Conservation (phyloP, 495 filamentous ascomycete species). For the Parmelia sp. region DNA sequence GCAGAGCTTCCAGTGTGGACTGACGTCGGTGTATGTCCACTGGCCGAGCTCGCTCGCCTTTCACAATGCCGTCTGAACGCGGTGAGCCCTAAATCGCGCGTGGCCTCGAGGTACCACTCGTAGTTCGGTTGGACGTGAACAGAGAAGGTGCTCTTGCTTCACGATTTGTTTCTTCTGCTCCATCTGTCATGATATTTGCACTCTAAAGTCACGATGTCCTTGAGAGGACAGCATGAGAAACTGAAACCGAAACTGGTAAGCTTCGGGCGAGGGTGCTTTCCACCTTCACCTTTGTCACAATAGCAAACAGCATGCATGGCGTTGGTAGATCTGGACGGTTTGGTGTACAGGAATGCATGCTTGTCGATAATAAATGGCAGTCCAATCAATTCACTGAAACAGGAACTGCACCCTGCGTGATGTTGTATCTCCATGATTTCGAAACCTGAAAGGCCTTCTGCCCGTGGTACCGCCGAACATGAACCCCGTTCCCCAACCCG, state of each 20-base stretch:
- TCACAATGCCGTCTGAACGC: background rate
- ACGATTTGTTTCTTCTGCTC: background rate
- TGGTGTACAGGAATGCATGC: background rate
- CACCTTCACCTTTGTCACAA: background rate
- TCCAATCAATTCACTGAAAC: background rate
- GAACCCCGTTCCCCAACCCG: too few species aligned
- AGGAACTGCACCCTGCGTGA: too few species aligned
- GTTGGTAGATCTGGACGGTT: background rate
- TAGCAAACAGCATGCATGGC: background rate
- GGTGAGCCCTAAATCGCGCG: background rate
- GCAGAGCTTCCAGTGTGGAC: conserved; percentile 7
- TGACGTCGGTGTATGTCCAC: conserved; percentile 12
- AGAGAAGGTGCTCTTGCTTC: background rate
- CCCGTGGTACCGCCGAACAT: too few species aligned
- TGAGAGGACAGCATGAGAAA: background rate
- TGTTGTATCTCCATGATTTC: too few species aligned
- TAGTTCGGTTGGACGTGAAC: background rate
- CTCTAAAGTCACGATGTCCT: background rate
- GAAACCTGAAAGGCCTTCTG: too few species aligned
- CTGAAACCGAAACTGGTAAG: background rate
- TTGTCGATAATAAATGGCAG: background rate
- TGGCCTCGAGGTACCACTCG: background rate
- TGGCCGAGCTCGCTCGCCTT: background rate
- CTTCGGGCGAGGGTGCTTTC: background rate
- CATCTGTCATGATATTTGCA: background rate